Percentiles rank a stretch among this genome's conserved stretches.
phyloP scores from a whole-genome alignment of 495 filamentous ascomycete species.

The Hypoxylon rickii region DNA sequence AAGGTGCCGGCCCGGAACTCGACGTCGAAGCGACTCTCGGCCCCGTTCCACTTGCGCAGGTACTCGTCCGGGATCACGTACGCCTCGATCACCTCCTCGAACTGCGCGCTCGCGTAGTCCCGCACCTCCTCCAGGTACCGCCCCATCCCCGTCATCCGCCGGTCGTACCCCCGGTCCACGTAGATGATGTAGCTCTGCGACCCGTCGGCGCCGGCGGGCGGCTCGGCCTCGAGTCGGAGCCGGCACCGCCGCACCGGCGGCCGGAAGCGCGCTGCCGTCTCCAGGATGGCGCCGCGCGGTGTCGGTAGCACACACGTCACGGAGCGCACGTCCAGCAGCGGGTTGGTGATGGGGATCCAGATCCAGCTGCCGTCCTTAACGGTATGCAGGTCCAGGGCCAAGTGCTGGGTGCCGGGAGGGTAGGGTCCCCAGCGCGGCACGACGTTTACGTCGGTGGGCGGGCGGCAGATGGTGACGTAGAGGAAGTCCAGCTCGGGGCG shows the following conservation, averaged over 20 bases:
- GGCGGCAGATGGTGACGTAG: constrained; percentile 22
- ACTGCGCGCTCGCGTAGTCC: constrained; percentile 9
- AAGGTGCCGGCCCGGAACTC: constrained; percentile 12
- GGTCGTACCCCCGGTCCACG: constrained; percentile 17
- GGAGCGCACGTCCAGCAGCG: not conserved
- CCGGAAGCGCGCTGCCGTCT: constrained; percentile 12
- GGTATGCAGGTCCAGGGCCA: constrained; percentile 23
- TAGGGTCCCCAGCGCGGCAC: constrained; percentile 7
- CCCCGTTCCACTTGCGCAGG: constrained; percentile 11
- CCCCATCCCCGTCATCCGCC: constrained; percentile 17
- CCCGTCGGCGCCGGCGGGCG: constrained; percentile 2
- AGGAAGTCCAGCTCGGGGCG: constrained; percentile 60
- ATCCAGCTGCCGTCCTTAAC: constrained; percentile 14
- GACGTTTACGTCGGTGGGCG: constrained; percentile 1
- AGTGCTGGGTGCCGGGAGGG: constrained; percentile 1
- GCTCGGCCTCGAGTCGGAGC: not conserved
- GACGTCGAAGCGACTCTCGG: constrained; percentile 7
- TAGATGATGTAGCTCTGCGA: constrained; percentile 25
- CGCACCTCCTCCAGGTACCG: constrained; percentile 14
- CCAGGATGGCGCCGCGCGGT: not conserved
- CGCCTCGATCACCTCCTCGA: not conserved
- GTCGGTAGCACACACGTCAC: constrained; percentile 19
- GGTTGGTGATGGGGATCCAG: not conserved
- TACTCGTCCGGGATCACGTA: not conserved
- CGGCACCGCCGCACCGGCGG: constrained; percentile 20